Evolutionary conservation across 495 filamentous ascomycete genomes (phyloP), one percentile per base, ranked within the genome.

Genomic region (Trichoderma virens): DNA sequence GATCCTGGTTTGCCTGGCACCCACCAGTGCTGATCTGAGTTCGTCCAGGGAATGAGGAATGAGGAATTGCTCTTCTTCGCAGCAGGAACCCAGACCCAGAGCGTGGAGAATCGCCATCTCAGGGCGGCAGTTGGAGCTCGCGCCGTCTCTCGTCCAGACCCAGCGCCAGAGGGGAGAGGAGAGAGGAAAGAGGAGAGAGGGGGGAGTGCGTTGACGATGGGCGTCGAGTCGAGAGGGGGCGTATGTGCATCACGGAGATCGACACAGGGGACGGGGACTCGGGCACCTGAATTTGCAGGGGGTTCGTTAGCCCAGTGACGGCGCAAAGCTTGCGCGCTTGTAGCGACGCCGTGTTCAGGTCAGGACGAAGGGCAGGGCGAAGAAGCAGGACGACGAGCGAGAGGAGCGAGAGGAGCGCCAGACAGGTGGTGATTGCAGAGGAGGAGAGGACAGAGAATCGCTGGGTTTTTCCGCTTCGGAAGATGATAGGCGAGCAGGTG

Each of bases 391-490:
- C n/a, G n/a, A n/a, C n/a, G n/a, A n/a, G n/a, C n/a, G 20, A 28
- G 51, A 56, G 23, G 25, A 31, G 25, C 28, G 16, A 16, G 7
- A 9, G 13, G 51, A 11, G 25, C 9, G 30, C 51, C 11, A 56
- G 51, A 54, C 8, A 28, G 27, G 51, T 28, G 25, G 25, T 28
- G 51, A 30, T 11, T 27, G 51, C 5, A 56, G 25, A 1, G 11
- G 27, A 30, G 23, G 51, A 30, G 25, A 30, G 51, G 2, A 28
- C 51, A 56, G 27, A 56, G 7, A 14, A 5, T 56, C 51, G 51
- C 51, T 14, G 51, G 16, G 51, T 30, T 56, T 56, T 56, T 56
- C 51, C 51, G 51, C 30, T 56, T 56, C 51, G 51, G 51, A 56
- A 56, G 51, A 27, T 56, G 23, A 56, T 56, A 56, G 51, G 51